Conservation (phyloP, 768 basidiomycete genomes). For the Austroboletus festivus region DNA sequence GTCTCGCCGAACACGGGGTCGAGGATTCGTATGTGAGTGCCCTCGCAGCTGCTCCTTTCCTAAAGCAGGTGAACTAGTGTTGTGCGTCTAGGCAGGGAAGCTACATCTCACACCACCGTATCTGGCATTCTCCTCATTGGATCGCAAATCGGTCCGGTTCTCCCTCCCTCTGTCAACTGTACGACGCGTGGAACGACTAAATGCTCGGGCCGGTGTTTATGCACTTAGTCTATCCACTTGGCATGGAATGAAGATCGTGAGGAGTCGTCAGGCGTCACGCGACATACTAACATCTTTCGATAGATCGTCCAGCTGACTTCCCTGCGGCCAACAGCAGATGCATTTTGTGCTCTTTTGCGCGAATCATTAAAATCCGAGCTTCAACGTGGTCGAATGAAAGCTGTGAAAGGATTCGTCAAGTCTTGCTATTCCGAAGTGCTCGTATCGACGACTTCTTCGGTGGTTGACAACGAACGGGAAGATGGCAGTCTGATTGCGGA, state of each 20-base stretch:
- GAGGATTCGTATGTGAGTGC: constrained; percentile 90
- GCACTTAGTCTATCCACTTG: constrained; percentile 93
- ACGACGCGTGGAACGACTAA: constrained; percentile 89
- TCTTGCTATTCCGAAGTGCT: constrained; percentile 95
- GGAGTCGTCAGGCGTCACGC: constrained; percentile 7
- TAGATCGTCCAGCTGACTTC: constrained; percentile 92
- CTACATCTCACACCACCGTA: constrained; percentile 86
- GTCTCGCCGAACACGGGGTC: constrained; percentile 69
- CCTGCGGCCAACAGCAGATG: constrained; percentile 86
- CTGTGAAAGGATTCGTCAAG: constrained; percentile 84
- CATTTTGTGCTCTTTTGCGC: constrained; percentile 86
- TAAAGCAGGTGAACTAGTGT: neutral
- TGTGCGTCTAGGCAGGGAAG: constrained; percentile 70
- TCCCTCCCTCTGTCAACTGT: constrained; percentile 90
- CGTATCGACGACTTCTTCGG: constrained; percentile 51
- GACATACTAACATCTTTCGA: constrained; percentile 3
- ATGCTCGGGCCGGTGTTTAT: constrained; percentile 91
- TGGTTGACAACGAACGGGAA: constrained; percentile 65
- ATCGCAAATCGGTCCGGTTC: constrained; percentile 88
- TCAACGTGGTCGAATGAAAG: constrained; percentile 90
- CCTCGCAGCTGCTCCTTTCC: neutral
- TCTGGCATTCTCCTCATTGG: constrained; percentile 85
- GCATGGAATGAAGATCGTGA: constrained; percentile 91
- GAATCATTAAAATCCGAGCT: constrained; percentile 88
- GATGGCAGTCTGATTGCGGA: constrained; percentile 62